phyloP scores from a whole-genome alignment of 176 grass and related monocot genomes.

The Ampelocalamus luodianensis region DNA sequence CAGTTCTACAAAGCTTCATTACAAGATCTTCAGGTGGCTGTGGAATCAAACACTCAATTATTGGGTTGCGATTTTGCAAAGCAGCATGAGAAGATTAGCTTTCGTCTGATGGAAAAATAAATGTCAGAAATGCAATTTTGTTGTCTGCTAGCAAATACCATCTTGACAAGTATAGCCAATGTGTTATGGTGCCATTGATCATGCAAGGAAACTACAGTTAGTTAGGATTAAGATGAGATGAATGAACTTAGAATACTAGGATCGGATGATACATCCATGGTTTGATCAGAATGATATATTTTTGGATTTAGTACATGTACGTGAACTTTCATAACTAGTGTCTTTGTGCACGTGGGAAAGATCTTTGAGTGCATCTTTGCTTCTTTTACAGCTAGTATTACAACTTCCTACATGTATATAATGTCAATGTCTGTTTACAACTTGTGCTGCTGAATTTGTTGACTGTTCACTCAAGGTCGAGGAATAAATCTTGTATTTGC shows the following conservation, averaged over 20 bases:
- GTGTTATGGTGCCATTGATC: background rate
- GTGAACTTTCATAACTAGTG: conserved; percentile 19
- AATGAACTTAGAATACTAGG: conserved; percentile 24
- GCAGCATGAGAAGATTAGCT: conserved; percentile 52
- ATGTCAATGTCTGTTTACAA: background rate
- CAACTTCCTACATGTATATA: background rate
- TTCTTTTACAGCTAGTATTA: conserved; percentile 1
- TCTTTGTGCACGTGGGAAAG: background rate
- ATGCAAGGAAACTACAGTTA: background rate
- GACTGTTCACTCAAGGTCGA: background rate
- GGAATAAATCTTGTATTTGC: background rate
- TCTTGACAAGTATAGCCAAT: conserved; percentile 6
- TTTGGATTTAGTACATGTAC: background rate
- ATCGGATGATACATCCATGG: conserved; percentile 5
- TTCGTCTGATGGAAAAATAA: conserved; percentile 31
- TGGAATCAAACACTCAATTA: conserved; percentile 45
- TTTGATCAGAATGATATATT: conserved; percentile 7
- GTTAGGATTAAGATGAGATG: conserved; percentile 30
- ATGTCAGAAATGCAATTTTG: conserved; percentile 4
- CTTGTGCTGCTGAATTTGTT: background rate
- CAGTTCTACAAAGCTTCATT: conserved; percentile 36
- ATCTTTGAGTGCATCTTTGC: background rate
- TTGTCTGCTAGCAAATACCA: background rate
- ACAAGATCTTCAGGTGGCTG: conserved; percentile 53
- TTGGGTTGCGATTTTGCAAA: conserved; percentile 45